Evolutionary conservation across 2,329 filamentous ascomycete genomes (phyloP).

Genomic region (Xylaria sp.): DNA sequence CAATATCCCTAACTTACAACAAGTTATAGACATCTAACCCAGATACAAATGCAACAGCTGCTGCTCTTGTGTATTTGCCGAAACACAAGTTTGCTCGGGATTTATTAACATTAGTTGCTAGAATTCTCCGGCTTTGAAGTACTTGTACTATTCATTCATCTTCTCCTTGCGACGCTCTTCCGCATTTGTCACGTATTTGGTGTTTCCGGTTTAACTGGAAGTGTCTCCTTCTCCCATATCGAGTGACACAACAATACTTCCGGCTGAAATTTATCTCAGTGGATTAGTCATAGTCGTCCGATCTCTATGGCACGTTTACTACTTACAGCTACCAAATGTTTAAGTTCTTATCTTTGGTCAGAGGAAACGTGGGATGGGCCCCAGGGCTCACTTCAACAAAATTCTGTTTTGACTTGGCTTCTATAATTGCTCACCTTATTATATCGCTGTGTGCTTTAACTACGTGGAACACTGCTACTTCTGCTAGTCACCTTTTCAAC

Average conservation of each 20-base stretch:
- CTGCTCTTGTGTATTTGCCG: constrained; percentile 5
- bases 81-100: constrained; percentile 10
- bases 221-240: neutral
- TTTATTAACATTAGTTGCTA: neutral
- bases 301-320: neutral
- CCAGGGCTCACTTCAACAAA: neutral
- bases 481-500: neutral
- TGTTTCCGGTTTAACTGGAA: neutral
- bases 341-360: too few relatives aligned
- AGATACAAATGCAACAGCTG: neutral
- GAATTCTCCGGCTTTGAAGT: constrained; percentile 10
- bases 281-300: neutral
- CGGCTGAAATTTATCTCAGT: neutral
- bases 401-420: neutral
- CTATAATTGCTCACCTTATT: neutral
- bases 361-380: neutral
- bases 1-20: too few relatives aligned
- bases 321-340: too few relatives aligned
- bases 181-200: neutral
- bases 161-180: neutral
- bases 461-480: neutral
- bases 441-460: neutral
- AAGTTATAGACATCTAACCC: neutral
- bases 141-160: constrained; percentile 13
- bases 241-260: neutral